Base-by-base conservation (phyloP, 495 filamentous ascomycete genomes). In the Penicillium robsamsonii region DNA sequence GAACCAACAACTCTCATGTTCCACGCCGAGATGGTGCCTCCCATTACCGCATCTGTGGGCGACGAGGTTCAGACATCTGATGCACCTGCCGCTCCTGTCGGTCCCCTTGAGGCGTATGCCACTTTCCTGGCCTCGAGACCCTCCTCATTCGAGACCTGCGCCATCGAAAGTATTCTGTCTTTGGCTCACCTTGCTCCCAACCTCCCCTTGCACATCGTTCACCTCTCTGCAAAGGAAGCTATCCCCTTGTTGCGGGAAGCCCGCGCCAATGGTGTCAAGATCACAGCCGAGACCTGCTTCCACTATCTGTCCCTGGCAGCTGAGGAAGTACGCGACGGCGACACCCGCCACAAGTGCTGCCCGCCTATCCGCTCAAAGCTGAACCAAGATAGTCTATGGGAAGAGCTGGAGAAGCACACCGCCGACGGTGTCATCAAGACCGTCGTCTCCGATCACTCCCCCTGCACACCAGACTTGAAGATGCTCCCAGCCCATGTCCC, bases 231-330 rank as follows among this genome's bases (percentile, higher is more conserved):
- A 11, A 87, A 91, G 53, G 90, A 96, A 65, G 89, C 89, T n/a
- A 94, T 97, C 53, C 91, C 92, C 0, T 65, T 96, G n/a, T 78
- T 98, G 43, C 84, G 86, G 44, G 81, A 86, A 60, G 94, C 94
- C 30, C 85, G 91, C 48, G 75, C 80, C n/a, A 70, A 76, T 1
- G 94, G 94, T 37, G 68, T 96, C 59, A 91, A 93, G 53, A 89
- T 98, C 75, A 96, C 94, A 2, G 93, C 94, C 25, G 94, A 98
- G 70, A 98, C 94, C 10, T 97, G 94, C 77, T 96, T 95, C 82
- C 94, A 98, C 77, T 98, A 98, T 68, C 84, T 98, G 11, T 86
- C 88, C n/a, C 81, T 98, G 12, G 88, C 92, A 0, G 86, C 92
- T 9, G 94, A 97, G 70, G 79, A 87, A 55, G 87, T 98, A 46